Conservation (phyloP, 2,329 filamentous ascomycete species). For the Polytolypa hystricis region DNA sequence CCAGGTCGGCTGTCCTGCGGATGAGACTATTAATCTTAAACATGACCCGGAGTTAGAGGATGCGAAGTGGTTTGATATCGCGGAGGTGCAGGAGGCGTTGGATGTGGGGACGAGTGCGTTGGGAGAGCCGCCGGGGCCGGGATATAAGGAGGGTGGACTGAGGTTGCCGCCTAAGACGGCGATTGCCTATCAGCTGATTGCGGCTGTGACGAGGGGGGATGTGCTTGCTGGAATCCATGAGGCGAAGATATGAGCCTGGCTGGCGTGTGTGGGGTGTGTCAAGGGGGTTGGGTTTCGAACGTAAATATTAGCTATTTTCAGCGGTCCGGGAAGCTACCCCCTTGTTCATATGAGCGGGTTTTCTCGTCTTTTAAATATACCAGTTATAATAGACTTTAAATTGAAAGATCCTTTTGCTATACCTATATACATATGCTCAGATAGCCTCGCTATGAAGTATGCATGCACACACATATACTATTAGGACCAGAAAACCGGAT, state of each 20-base stretch:
- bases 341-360: too few species aligned
- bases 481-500: too few species aligned
- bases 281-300: not conserved
- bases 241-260: constrained; percentile 33
- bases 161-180: constrained; percentile 75
- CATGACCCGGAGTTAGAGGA: constrained; percentile 87
- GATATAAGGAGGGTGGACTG: constrained; percentile 65
- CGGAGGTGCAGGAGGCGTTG: constrained; percentile 69
- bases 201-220: constrained; percentile 60
- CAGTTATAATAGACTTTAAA: too few species aligned
- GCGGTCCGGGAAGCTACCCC: too few species aligned
- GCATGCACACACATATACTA: too few species aligned
- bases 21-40: constrained; percentile 69
- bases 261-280: too few species aligned
- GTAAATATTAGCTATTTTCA: too few species aligned
- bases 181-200: constrained; percentile 83
- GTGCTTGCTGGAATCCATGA: constrained; percentile 52
- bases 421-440: too few species aligned
- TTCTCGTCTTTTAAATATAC: too few species aligned
- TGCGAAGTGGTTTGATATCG: constrained; percentile 76
- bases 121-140: constrained; percentile 51
- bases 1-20: constrained; percentile 62
- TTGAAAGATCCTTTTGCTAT: too few species aligned
- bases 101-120: constrained; percentile 54
- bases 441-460: too few species aligned